A percentile compares a stretch with the other conserved stretches of the same genome.
These are phyloP conservation scores for Fusarium sp. DNA, from an alignment of 2,329 filamentous ascomycete species.

Conservation along the genomic window DNA sequence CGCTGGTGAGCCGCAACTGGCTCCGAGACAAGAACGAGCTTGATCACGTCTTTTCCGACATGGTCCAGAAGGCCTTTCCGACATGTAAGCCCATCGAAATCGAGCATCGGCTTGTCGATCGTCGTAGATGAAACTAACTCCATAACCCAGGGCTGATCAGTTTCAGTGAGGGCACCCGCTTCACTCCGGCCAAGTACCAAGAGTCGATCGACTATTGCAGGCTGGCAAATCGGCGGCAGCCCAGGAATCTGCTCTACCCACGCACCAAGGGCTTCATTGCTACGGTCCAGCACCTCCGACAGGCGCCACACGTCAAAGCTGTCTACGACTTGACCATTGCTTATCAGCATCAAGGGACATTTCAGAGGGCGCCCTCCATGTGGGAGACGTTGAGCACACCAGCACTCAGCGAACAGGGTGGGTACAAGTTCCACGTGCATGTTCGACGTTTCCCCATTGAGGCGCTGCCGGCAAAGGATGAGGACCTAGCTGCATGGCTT, in stretches of 20 bases:
- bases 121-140: conserved; percentile 16
- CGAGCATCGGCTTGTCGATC: neutral
- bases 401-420: conserved; percentile 52
- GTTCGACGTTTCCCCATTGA: conserved; percentile 61
- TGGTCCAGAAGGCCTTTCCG: conserved; percentile 64
- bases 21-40: conserved; percentile 67
- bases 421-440: conserved; percentile 64
- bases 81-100: conserved; percentile 60
- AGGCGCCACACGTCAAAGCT: conserved; percentile 63
- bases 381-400: conserved; percentile 62
- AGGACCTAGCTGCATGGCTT: conserved; percentile 63
- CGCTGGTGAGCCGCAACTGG: conserved; percentile 71
- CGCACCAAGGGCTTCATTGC: conserved; percentile 71
- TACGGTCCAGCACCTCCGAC: conserved; percentile 66
- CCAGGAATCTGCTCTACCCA: conserved; percentile 69
- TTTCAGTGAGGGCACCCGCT: conserved; percentile 73
- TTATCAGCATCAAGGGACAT: conserved; percentile 59
- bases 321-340: conserved; percentile 68
- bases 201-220: conserved; percentile 65
- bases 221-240: conserved; percentile 61
- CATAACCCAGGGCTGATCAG: conserved; percentile 68
- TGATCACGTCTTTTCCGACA: conserved; percentile 66
- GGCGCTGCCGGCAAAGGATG: conserved; percentile 60
- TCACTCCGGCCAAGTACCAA: conserved; percentile 64
- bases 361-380: conserved; percentile 62